phyloP scores from a whole-genome alignment of 2,329 filamentous ascomycete genomes.

The Balansia obtecta region DNA sequence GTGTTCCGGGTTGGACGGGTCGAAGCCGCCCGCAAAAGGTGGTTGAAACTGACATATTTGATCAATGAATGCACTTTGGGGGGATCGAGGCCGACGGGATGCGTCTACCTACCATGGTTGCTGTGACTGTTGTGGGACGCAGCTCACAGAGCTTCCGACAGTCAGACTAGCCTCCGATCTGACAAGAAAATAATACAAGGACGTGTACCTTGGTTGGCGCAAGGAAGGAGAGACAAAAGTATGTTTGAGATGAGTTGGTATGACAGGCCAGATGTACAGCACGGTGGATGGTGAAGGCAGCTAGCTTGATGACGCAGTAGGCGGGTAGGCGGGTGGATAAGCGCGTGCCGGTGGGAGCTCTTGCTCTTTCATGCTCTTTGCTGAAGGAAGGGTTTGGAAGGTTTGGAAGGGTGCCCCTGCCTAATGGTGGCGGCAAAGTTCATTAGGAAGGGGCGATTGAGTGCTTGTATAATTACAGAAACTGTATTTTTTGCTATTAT shows the following conservation, averaged over 20 bases:
- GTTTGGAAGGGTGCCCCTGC: no score
- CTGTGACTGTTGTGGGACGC: neutral
- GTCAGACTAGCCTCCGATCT: neutral
- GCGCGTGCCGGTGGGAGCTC: no score
- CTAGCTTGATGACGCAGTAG: conserved; percentile 9
- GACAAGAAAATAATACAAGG: neutral
- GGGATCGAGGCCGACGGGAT: neutral
- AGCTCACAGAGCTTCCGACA: neutral
- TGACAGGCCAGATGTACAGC: neutral
- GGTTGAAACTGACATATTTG: conserved; percentile 9
- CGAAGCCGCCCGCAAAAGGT: conserved; percentile 29
- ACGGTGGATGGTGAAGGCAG: conserved; percentile 7
- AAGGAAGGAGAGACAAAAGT: neutral
- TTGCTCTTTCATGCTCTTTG: no score
- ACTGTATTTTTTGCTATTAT: no score
- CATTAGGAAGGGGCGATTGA: no score
- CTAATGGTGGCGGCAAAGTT: no score
- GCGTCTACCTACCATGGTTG: neutral
- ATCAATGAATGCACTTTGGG: neutral
- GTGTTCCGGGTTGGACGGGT: conserved; percentile 34
- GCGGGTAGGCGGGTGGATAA: neutral
- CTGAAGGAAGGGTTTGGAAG: no score
- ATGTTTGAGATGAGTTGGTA: neutral
- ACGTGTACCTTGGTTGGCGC: neutral
- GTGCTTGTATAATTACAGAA: no score